These are phyloP conservation scores for Penicillium simplicissimum DNA, from an alignment of 495 filamentous ascomycete genomes.

Conservation along the genomic window DNA sequence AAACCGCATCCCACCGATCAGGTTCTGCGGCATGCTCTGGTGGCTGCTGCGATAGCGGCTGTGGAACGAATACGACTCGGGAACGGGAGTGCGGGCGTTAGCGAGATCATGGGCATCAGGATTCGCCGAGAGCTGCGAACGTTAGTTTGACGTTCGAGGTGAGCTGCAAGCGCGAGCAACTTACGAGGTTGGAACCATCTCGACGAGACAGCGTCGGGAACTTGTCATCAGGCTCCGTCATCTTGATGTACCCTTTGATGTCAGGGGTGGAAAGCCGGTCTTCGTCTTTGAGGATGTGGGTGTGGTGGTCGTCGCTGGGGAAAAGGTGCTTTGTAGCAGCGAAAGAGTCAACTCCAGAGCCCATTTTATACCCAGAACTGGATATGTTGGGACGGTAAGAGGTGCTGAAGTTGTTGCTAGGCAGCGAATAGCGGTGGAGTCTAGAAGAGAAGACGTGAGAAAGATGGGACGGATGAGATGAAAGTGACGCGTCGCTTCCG, in stretches of 20 bases:
- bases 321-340: conserved; percentile 84
- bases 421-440: conserved; percentile 87
- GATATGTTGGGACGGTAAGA: conserved; percentile 53
- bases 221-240: conserved; percentile 75
- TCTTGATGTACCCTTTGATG: conserved; percentile 66
- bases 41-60: conserved; percentile 76
- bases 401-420: conserved; percentile 63
- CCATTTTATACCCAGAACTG: conserved; percentile 39
- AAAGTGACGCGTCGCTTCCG: no score
- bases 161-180: conserved; percentile 21
- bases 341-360: conserved; percentile 61
- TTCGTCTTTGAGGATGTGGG: conserved; percentile 45
- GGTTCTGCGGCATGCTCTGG: conserved; percentile 74
- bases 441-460: conserved; percentile 37
- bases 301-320: conserved; percentile 71
- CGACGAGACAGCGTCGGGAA: conserved; percentile 81
- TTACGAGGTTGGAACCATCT: conserved; percentile 69
- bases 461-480: conserved; percentile 14
- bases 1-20: conserved; percentile 40
- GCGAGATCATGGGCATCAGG: conserved; percentile 82
- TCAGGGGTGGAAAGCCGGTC: conserved; percentile 59
- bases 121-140: conserved; percentile 70
- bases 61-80: conserved; percentile 65
- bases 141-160: background rate
- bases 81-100: conserved; percentile 64